A percentile compares a stretch with the other conserved stretches of the same genome.
Conservation (phyloP, 192 early-diverging fungal genomes). For the Endogone sp. region DNA sequence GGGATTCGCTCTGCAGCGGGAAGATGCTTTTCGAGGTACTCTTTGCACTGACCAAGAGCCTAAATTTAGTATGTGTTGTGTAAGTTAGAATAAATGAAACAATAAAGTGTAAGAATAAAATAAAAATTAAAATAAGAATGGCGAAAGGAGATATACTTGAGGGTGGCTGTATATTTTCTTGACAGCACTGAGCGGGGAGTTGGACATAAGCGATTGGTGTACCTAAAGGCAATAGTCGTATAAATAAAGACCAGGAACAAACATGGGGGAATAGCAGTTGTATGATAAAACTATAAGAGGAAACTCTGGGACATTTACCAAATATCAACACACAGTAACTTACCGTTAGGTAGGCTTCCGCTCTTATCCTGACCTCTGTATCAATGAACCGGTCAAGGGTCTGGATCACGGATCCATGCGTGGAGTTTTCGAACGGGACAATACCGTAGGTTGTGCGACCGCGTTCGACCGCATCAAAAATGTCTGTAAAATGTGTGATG, state of each 20-base stretch:
- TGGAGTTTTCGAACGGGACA: conserved; percentile 96
- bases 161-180: conserved; percentile 75
- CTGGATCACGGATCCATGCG: conserved; percentile 77
- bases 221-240: conserved; percentile 38
- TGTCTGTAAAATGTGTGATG: conserved; percentile 47
- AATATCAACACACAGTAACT: not conserved
- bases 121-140: too few species aligned
- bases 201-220: conserved; percentile 78
- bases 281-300: too few species aligned
- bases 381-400: conserved; percentile 80
- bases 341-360: conserved; percentile 72
- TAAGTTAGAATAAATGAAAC: not conserved
- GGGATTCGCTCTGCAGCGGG: conserved; percentile 68
- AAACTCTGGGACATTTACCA: not conserved
- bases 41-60: conserved; percentile 72
- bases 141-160: conserved; percentile 30
- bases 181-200: conserved; percentile 58
- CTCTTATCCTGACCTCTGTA: conserved; percentile 64
- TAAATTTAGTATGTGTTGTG: not conserved
- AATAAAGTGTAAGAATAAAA: not conserved
- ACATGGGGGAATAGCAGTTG: too few species aligned
- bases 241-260: not conserved
- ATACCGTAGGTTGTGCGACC: conserved; percentile 81
- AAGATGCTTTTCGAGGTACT: conserved; percentile 68
- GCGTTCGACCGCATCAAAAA: conserved; percentile 73